phyloP scores from a whole-genome alignment of 1,139 yeast genomes.

The Entelexis sorbosivorans region DNA sequence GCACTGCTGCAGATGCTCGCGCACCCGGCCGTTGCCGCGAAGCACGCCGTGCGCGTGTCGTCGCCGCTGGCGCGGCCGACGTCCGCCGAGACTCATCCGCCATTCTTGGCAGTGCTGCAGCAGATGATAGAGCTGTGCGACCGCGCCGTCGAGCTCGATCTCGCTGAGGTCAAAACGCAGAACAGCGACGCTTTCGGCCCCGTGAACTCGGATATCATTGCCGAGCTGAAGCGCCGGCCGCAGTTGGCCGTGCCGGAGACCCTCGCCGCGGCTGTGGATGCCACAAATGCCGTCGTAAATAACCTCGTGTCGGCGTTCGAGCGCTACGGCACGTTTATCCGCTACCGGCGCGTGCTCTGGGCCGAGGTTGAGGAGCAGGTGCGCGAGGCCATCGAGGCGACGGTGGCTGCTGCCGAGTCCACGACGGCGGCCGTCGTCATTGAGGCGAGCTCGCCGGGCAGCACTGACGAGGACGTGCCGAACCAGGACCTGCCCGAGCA shows the following conservation, averaged over 20 bases:
- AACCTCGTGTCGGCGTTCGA: conserved; percentile 66
- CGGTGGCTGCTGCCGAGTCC: conserved; percentile 36
- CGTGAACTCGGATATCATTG: conserved; percentile 10
- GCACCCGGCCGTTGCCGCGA: conserved; percentile 4
- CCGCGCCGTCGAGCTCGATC: conserved; percentile 14
- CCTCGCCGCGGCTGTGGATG: conserved; percentile 32
- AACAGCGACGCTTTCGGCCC: conserved; percentile 15
- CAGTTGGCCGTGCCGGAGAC: conserved; percentile 6
- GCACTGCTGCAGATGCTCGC: conserved; percentile 30
- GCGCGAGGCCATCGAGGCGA: conserved; percentile 51
- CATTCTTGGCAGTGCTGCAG: not conserved
- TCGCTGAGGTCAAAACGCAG: conserved; percentile 2
- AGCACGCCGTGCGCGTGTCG: conserved; percentile 23
- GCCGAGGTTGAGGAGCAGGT: conserved; percentile 72
- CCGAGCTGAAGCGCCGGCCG: conserved; percentile 4
- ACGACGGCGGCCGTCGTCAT: conserved; percentile 16
- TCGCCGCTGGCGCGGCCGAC: conserved; percentile 21
- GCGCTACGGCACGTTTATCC: conserved; percentile 63
- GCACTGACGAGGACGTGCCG: conserved; percentile 21
- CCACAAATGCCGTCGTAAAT: conserved; percentile 51
- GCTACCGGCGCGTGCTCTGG: conserved; percentile 70
- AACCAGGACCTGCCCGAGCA: conserved; percentile 11
- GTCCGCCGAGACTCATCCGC: not conserved
- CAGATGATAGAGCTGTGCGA: conserved; percentile 14
- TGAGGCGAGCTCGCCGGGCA: conserved; percentile 6